These are phyloP conservation scores for Emericellopsis terricola DNA, from an alignment of 495 filamentous ascomycete genomes.

Conservation along the genomic window DNA sequence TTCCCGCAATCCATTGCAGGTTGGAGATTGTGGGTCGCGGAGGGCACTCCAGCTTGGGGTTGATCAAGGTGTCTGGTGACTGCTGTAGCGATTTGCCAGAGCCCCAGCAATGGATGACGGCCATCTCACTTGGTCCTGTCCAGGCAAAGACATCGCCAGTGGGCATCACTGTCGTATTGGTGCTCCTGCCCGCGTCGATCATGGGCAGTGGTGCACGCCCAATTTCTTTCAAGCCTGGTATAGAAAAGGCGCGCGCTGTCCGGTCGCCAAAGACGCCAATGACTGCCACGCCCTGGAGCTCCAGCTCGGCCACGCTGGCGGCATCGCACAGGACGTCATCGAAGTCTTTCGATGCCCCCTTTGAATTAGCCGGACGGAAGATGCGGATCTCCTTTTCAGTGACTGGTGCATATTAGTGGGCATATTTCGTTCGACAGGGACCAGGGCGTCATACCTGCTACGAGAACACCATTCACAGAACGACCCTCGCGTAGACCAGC, in stretches of 20 bases:
- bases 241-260: slow-evolving; percentile 56
- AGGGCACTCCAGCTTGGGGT: slow-evolving; percentile 50
- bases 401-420: slow-evolving; percentile 31
- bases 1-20: slow-evolving; percentile 89
- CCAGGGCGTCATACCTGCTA: slow-evolving; percentile 23
- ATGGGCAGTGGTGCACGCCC: slow-evolving; percentile 42
- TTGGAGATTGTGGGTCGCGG: slow-evolving; percentile 89
- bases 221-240: slow-evolving; percentile 76
- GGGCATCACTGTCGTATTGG: slow-evolving; percentile 46
- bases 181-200: slow-evolving; percentile 55
- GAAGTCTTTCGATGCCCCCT: slow-evolving; percentile 79
- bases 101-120: slow-evolving; percentile 66
- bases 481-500: slow-evolving; percentile 50
- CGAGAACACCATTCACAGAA: slow-evolving; percentile 51
- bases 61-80: slow-evolving; percentile 57
- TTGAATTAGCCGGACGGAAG: slow-evolving; percentile 67
- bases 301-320: slow-evolving; percentile 53
- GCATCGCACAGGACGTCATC: slow-evolving; percentile 66
- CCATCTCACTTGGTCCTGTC: slow-evolving; percentile 77
- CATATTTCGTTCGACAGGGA: background rate
- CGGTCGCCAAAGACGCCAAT: slow-evolving; percentile 73
- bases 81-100: slow-evolving; percentile 35
- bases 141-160: slow-evolving; percentile 72
- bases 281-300: slow-evolving; percentile 56
- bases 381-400: slow-evolving; percentile 60